Conservation (phyloP, 225 moss, liverwort and hornwort species). For the Antitrichia curtipendula region DNA sequence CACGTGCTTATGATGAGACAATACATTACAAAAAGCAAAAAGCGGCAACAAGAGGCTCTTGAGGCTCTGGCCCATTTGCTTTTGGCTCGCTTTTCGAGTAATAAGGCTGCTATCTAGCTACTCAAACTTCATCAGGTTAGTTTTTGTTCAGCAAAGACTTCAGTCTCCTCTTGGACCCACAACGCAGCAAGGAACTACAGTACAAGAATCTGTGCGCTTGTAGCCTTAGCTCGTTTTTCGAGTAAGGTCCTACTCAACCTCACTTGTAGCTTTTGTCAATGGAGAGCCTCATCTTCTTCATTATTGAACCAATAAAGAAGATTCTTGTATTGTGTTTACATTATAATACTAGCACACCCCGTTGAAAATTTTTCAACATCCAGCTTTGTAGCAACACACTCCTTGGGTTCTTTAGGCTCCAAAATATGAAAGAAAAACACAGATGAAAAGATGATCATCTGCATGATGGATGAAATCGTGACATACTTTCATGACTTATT, state of each 20-base stretch:
- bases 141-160: not conserved
- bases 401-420: too few relatives aligned
- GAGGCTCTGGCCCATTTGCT: not conserved
- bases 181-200: not conserved
- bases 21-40: too few relatives aligned
- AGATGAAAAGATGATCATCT: not conserved
- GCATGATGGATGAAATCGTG: accelerated
- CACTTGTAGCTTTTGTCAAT: not conserved
- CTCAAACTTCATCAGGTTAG: not conserved
- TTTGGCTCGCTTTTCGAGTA: not conserved
- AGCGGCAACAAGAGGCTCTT: not conserved
- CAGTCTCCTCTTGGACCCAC: not conserved
- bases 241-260: not conserved
- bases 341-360: not conserved
- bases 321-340: not conserved
- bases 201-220: too few relatives aligned
- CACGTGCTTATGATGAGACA: not conserved
- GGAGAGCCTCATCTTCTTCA: not conserved
- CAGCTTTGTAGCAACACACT: not conserved
- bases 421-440: not conserved
- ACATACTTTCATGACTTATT: not conserved
- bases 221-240: accelerated
- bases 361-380: not conserved
- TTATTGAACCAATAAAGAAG: accelerated
- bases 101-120: too few relatives aligned